Percentiles rank a stretch among this genome's conserved stretches.
These are phyloP conservation scores for Malassezia brasiliensis DNA, from an alignment of 1,284 basidiomycete species.

Conservation along the genomic window DNA sequence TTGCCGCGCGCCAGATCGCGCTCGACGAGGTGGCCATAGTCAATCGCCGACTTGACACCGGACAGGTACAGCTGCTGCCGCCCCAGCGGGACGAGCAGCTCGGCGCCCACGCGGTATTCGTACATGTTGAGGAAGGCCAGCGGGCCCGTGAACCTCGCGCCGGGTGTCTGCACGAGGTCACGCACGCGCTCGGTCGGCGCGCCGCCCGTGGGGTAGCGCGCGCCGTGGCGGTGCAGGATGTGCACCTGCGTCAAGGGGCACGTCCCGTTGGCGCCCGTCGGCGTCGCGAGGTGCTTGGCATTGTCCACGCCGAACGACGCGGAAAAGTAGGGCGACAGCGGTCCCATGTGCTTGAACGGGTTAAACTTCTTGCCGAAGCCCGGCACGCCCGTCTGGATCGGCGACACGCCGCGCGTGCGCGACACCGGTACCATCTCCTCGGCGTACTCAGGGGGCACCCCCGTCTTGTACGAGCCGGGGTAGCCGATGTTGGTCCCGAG, in stretches of 20 bases:
- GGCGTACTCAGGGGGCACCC: conserved; percentile 30
- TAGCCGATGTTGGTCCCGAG: conserved; percentile 28
- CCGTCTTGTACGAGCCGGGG: conserved; percentile 36
- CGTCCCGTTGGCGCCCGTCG: conserved; percentile 10
- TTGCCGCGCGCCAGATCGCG: conserved; percentile 18
- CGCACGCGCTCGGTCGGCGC: conserved; percentile 8
- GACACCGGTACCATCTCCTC: conserved; percentile 33
- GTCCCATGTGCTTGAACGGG: conserved; percentile 45
- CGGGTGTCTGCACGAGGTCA: not conserved
- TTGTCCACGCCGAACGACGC: conserved; percentile 37
- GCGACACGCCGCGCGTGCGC: conserved; percentile 27
- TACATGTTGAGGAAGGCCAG: conserved; percentile 37
- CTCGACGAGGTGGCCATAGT: conserved; percentile 25
- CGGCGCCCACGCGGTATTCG: conserved; percentile 32
- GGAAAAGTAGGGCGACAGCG: conserved; percentile 38
- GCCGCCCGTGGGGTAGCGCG: conserved; percentile 37
- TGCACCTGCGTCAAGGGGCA: conserved; percentile 38
- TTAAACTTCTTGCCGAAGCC: conserved; percentile 26
- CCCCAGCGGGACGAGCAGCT: conserved; percentile 41
- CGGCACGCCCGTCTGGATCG: conserved; percentile 36
- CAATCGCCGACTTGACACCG: conserved; percentile 30
- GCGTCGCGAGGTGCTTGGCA: conserved; percentile 28
- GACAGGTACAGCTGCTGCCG: conserved; percentile 36
- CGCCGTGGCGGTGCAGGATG: conserved; percentile 44
- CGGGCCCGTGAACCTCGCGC: conserved; percentile 24